These are phyloP conservation scores for Heliamphora ciliata DNA, from an alignment of 179 eudicot genomes.

Conservation along the genomic window DNA sequence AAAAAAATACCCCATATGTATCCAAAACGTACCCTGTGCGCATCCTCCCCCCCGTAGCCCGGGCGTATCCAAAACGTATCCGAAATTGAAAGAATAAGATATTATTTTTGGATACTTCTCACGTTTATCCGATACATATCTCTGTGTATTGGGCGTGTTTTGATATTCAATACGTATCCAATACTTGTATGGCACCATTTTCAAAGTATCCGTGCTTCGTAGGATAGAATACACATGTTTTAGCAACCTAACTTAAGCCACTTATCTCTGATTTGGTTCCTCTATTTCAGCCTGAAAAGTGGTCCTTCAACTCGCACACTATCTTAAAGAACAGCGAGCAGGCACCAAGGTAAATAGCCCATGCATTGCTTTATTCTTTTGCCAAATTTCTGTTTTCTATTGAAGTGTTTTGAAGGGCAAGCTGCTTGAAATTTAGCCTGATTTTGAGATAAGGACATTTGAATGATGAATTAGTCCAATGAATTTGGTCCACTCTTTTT, in stretches of 20 bases:
- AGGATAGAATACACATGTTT: not conserved
- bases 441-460: not conserved
- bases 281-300: conserved; percentile 67
- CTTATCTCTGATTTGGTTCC: conserved; percentile 13
- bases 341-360: conserved; percentile 65
- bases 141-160: no score
- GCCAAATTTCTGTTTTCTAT: not conserved
- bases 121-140: no score
- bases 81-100: no score
- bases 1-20: no score
- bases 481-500: conserved; percentile 1
- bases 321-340: conserved; percentile 70
- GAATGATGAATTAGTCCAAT: not conserved
- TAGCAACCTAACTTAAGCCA: not conserved
- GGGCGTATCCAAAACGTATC: no score
- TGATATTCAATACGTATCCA: no score
- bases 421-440: not conserved
- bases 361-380: not conserved
- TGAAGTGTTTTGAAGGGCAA: not conserved
- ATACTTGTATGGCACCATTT: no score
- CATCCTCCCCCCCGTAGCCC: no score
- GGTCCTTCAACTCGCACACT: conserved; percentile 85
- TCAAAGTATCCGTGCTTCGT: no score
- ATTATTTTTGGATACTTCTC: no score
- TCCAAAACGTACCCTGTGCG: no score